Percentiles rank a stretch among this genome's conserved stretches.
These are phyloP conservation scores for Fusarium praegraminearum DNA, from an alignment of 2,329 filamentous ascomycete species.

Conservation along the genomic window DNA sequence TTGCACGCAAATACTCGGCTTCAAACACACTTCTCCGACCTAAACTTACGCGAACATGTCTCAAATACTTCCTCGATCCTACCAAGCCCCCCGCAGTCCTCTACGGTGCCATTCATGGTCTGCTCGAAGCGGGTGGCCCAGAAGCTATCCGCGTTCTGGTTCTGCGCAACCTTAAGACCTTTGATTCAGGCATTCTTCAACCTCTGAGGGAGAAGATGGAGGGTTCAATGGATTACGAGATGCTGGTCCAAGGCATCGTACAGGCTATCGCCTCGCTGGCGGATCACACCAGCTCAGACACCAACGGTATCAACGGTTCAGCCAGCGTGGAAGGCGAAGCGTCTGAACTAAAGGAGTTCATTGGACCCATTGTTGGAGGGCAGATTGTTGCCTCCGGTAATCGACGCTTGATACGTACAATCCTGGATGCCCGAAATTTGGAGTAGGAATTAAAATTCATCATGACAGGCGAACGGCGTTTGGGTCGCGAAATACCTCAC, in stretches of 20 bases:
- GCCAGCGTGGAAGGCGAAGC: conserved; percentile 53
- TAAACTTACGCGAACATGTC: conserved; percentile 89
- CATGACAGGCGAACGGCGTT: conserved; percentile 47
- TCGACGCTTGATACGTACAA: conserved; percentile 60
- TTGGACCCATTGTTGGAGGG: conserved; percentile 66
- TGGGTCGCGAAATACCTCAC: conserved; percentile 34
- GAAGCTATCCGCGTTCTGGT: conserved; percentile 69
- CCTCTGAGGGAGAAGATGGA: conserved; percentile 66
- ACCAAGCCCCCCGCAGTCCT: conserved; percentile 85
- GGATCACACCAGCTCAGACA: conserved; percentile 49
- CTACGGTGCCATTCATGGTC: conserved; percentile 87
- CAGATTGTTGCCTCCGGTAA: conserved; percentile 61
- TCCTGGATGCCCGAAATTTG: conserved; percentile 67
- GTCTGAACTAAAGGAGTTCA: conserved; percentile 64
- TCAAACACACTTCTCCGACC: conserved; percentile 86
- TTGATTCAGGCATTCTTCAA: conserved; percentile 65
- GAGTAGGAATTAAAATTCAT: conserved; percentile 51
- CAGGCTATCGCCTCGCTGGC: conserved; percentile 63
- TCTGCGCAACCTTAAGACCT: conserved; percentile 66
- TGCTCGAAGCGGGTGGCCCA: conserved; percentile 79
- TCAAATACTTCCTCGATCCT: conserved; percentile 92
- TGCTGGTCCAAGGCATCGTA: conserved; percentile 67
- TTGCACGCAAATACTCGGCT: conserved; percentile 83
- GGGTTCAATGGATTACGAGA: conserved; percentile 64
- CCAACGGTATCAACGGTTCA: conserved; percentile 57